Base-by-base conservation (phyloP, 2,329 filamentous ascomycete species). In the Coccinonectria pachysandricola region DNA sequence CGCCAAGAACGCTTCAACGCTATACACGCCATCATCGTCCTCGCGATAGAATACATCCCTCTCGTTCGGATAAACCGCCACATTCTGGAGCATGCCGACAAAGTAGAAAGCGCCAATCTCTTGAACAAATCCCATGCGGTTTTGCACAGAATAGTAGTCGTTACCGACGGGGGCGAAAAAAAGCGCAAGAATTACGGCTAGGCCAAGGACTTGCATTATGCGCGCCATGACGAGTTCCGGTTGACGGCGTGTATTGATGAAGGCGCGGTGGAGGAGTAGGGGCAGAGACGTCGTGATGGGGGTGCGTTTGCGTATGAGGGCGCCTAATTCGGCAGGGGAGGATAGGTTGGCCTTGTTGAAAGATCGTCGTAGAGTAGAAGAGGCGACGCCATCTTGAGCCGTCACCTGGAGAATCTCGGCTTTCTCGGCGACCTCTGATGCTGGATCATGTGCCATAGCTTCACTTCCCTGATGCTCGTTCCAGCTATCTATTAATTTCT, bases 31-130 rank as follows among this genome's bases (percentile, higher is more conserved):
- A 49, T 87, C 81, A 34, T 78, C 77, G 40, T 81, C 70, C 53
- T 87, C 81, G 38, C 76, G 69, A 45, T 85, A 83, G 49, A 85
- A 86, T 1, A 85, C 79, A 30, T 83, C 78, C 4, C 78, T 65
- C 45, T 85, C 80, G 20, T 59, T 59, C 0, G 80, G 80, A 44
- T 85, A 85, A 6, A 82, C 65, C 3, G 79, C 77, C 4, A 85
- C 75, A 43, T 85, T 85, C 49, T 86, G 79, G 8, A 86, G 63
- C 79, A 86, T 84, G 15, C 80, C 80, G 2, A 82, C 71, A 40
- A 81, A 81, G 51, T 81, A 80, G 18, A 82, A 70, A 0, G 79
- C 75, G 1, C 74, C 70, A 15, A 85, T 65, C 45, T 86, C 71
- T 37, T 85, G 75, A 1, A 85, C 59, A 39, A 84, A 79, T 0